Conservation (phyloP, 306 rosid species). For the Vicia villosa region DNA sequence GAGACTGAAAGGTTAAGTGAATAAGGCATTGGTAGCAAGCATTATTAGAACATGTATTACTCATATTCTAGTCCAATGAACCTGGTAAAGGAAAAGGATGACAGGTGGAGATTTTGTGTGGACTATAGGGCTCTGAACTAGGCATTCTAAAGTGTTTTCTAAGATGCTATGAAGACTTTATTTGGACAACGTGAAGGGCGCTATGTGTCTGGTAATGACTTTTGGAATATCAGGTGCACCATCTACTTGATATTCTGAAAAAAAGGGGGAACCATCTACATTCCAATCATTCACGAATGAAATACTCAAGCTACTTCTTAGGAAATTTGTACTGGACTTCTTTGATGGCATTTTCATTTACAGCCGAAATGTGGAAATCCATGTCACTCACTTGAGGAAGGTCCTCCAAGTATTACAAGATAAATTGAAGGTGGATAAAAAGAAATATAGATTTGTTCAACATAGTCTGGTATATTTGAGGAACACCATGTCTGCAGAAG, state of each 20-base stretch:
- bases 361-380: background rate
- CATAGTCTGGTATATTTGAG: background rate
- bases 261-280: background rate
- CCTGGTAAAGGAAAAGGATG: background rate
- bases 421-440: background rate
- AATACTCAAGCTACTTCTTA: background rate
- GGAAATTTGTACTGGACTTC: background rate
- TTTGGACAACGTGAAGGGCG: background rate
- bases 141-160: background rate
- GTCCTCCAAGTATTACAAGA: background rate
- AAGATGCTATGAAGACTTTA: background rate
- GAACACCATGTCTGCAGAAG: background rate
- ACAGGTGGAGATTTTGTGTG: background rate
- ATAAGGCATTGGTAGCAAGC: background rate
- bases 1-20: background rate
- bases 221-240: background rate
- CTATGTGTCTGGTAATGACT: background rate
- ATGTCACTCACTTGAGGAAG: conserved; percentile 7
- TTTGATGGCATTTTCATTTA: background rate
- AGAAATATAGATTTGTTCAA: background rate
- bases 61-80: background rate
- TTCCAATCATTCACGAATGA: background rate
- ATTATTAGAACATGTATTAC: background rate
- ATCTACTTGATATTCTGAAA: background rate
- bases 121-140: background rate